phyloP scores from a whole-genome alignment of 345 rosid species.

The Rhizophora mangle region DNA sequence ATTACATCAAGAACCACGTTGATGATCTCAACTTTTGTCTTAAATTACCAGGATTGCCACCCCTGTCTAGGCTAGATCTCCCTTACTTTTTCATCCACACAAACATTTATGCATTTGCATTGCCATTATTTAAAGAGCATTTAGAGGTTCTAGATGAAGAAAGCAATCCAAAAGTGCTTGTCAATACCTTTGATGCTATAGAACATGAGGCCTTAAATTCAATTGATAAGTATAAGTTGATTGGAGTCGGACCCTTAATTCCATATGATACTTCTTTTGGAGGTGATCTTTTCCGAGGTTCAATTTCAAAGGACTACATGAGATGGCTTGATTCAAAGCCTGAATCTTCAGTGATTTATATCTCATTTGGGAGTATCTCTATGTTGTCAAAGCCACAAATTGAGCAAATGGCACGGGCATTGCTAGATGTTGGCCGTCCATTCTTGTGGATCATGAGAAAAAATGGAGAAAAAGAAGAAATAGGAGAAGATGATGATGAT shows the following conservation, averaged over 20 bases:
- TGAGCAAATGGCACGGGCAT: slow-evolving; percentile 42
- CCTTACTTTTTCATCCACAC: slow-evolving; percentile 53
- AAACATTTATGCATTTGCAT: slow-evolving; percentile 2
- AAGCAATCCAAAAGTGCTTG: slow-evolving; percentile 40
- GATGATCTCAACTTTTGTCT: slow-evolving; percentile 21
- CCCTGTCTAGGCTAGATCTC: slow-evolving; percentile 33
- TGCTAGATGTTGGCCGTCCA: slow-evolving; percentile 30
- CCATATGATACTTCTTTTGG: slow-evolving; percentile 27
- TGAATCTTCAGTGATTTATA: slow-evolving; percentile 36
- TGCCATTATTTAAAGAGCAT: slow-evolving; percentile 27
- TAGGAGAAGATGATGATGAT: slow-evolving; percentile 19
- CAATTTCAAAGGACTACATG: slow-evolving; percentile 32
- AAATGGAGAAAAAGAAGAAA: not conserved
- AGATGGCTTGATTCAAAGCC: slow-evolving; percentile 45
- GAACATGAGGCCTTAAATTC: slow-evolving; percentile 47
- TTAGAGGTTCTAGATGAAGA: slow-evolving; percentile 36
- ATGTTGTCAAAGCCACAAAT: slow-evolving; percentile 41
- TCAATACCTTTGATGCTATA: slow-evolving; percentile 60
- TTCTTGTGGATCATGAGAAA: slow-evolving; percentile 57
- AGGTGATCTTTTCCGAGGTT: slow-evolving; percentile 31
- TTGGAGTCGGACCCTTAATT: slow-evolving; percentile 53
- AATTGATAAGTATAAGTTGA: slow-evolving; percentile 22
- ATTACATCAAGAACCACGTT: slow-evolving; percentile 20
- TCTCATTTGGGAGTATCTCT: slow-evolving; percentile 55
- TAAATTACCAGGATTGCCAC: slow-evolving; percentile 47